Conservation (phyloP, 768 basidiomycete genomes). For the Phaffia australis region DNA sequence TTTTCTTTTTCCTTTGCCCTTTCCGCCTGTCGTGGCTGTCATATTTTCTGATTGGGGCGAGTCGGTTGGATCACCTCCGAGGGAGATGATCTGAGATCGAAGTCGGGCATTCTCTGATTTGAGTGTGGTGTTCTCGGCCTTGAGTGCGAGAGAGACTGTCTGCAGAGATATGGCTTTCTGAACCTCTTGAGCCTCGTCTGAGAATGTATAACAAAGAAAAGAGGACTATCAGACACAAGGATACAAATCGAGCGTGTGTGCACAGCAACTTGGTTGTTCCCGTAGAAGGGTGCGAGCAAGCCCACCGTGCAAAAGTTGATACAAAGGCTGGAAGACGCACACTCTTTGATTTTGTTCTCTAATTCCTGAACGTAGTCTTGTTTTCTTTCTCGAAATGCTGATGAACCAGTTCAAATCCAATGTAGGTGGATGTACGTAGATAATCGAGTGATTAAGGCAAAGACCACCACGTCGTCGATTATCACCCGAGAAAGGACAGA, state of each 20-base stretch:
- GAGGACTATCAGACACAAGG: background rate
- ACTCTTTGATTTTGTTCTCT: conserved; percentile 27
- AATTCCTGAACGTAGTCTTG: conserved; percentile 30
- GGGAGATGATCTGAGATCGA: conserved; percentile 5
- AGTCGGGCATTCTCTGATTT: conserved; percentile 11
- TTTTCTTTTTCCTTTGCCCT: background rate
- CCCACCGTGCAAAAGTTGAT: background rate
- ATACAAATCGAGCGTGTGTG: background rate
- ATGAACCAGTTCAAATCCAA: background rate
- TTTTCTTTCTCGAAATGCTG: conserved; percentile 30
- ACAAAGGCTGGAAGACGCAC: background rate
- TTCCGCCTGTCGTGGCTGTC: no score
- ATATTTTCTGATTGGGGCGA: conserved; percentile 1
- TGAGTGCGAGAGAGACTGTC: conserved; percentile 18
- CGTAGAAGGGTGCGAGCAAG: no score
- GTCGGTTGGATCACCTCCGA: conserved; percentile 16
- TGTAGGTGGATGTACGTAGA: background rate
- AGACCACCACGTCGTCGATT: no score
- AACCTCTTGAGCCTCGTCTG: conserved; percentile 22
- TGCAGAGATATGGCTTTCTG: conserved; percentile 26
- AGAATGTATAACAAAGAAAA: background rate
- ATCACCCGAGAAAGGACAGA: no score
- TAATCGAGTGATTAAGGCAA: background rate
- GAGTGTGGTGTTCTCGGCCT: conserved; percentile 17
- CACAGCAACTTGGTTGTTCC: no score